These are phyloP conservation scores for Trypanosoma caninum DNA, from an alignment of 208 protist species.

Conservation along the genomic window DNA sequence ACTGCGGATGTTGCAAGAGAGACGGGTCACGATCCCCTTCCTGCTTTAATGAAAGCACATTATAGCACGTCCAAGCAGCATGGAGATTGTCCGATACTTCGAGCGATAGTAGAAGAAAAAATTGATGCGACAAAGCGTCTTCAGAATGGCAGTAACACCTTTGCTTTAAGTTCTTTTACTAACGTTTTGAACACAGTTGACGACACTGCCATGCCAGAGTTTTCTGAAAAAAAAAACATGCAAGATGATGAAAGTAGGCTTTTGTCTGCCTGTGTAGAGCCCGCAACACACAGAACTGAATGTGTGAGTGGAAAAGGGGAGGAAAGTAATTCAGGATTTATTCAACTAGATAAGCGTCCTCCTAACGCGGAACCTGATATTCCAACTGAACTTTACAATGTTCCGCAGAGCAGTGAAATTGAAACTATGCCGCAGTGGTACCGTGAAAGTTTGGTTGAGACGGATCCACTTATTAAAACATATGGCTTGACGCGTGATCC, in stretches of 20 bases:
- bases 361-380: constrained; percentile 58
- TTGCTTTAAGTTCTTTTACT: background rate
- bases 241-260: no score
- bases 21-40: constrained; percentile 52
- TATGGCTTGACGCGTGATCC: constrained; percentile 84
- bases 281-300: no score
- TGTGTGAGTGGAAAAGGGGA: background rate
- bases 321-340: constrained; percentile 30
- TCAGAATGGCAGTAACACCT: constrained; percentile 23
- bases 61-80: constrained; percentile 57
- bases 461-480: constrained; percentile 66
- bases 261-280: no score
- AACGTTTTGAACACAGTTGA: constrained; percentile 22
- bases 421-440: constrained; percentile 82
- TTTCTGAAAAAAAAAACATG: background rate
- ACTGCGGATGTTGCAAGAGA: constrained; percentile 51
- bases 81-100: constrained; percentile 57
- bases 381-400: constrained; percentile 64
- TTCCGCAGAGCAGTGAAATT: constrained; percentile 52
- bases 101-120: constrained; percentile 63
- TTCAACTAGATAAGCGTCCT: constrained; percentile 57
- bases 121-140: constrained; percentile 60
- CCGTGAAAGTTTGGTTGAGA: constrained; percentile 68
- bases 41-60: constrained; percentile 58
- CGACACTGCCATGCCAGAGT: background rate